Percentiles rank a stretch among this genome's conserved stretches.
phyloP scores from a whole-genome alignment of 2,329 filamentous ascomycete genomes.

The Trichoderma brevicompactum region DNA sequence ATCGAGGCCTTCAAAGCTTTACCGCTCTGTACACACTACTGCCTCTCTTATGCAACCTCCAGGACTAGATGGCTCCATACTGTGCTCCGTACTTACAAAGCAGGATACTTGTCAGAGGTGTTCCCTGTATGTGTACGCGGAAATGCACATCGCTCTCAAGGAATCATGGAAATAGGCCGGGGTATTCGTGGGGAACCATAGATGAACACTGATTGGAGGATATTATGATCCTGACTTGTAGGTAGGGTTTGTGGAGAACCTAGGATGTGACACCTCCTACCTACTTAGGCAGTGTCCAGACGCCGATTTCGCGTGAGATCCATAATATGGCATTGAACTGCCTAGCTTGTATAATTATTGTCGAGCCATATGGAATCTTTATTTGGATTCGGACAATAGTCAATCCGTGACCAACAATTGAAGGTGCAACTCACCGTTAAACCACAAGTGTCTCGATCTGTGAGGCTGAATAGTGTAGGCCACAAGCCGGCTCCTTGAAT shows the following conservation, averaged over 20 bases:
- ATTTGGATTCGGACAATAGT: background rate
- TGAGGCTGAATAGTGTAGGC: background rate
- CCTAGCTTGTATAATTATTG: background rate
- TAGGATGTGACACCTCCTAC: conserved; percentile 3
- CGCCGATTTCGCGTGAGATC: background rate
- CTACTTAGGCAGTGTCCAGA: background rate
- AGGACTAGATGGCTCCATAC: background rate
- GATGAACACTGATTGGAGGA: background rate
- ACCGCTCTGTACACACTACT: background rate
- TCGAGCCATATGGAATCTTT: background rate
- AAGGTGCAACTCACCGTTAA: background rate
- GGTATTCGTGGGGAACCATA: background rate
- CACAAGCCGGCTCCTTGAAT: too few species aligned
- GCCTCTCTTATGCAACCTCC: background rate
- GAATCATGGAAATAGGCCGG: background rate
- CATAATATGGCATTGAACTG: background rate
- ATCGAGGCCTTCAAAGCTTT: background rate
- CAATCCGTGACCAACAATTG: background rate
- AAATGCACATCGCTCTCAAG: background rate
- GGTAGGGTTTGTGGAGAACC: conserved; percentile 3
- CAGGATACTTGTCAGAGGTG: background rate
- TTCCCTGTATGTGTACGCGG: background rate
- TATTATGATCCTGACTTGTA: background rate
- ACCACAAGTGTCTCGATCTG: background rate
- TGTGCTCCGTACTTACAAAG: background rate